Evolutionary conservation across 129 eudicot genomes (phyloP).

Genomic region (Helianthus tuberosus): DNA sequence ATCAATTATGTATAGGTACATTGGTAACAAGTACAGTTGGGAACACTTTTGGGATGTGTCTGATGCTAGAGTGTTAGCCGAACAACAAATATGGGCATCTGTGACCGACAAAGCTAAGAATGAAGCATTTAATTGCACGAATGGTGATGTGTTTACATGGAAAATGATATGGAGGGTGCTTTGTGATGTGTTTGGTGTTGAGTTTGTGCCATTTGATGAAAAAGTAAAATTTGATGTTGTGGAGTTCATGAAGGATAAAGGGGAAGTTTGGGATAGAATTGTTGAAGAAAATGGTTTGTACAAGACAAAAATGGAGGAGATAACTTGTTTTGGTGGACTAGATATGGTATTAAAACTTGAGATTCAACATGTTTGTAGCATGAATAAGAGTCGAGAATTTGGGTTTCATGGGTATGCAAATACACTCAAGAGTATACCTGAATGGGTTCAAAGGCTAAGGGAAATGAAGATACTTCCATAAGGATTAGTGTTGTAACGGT

Average conservation of each 20-base stretch:
- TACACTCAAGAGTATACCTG: slow-evolving; percentile 20
- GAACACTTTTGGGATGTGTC: slow-evolving; percentile 37
- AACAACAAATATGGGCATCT: slow-evolving; percentile 41
- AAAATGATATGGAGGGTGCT: slow-evolving; percentile 32
- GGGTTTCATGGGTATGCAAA: slow-evolving; percentile 20
- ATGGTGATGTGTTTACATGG: slow-evolving; percentile 43
- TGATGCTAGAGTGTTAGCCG: slow-evolving; percentile 36
- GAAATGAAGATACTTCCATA: slow-evolving; percentile 11
- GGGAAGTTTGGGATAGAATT: slow-evolving; percentile 14
- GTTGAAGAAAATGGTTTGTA: slow-evolving; percentile 6
- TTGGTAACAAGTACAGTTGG: slow-evolving; percentile 31
- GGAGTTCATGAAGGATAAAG: slow-evolving; percentile 26
- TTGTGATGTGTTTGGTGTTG: slow-evolving; percentile 23
- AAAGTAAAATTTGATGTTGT: slow-evolving; percentile 11
- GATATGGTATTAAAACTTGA: not conserved
- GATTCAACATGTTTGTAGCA: slow-evolving; percentile 38
- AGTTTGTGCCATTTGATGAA: slow-evolving; percentile 22
- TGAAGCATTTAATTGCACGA: slow-evolving; percentile 43
- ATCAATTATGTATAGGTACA: slow-evolving; percentile 8
- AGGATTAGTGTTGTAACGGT: not conserved
- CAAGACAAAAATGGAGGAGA: slow-evolving; percentile 10
- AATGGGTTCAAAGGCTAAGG: not conserved
- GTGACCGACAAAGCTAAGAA: slow-evolving; percentile 32
- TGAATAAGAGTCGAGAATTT: slow-evolving; percentile 17
- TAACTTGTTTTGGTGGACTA: not conserved